phyloP scores from a whole-genome alignment of 371 early-diverging fungal species.

The Catenaria anguillulae region DNA sequence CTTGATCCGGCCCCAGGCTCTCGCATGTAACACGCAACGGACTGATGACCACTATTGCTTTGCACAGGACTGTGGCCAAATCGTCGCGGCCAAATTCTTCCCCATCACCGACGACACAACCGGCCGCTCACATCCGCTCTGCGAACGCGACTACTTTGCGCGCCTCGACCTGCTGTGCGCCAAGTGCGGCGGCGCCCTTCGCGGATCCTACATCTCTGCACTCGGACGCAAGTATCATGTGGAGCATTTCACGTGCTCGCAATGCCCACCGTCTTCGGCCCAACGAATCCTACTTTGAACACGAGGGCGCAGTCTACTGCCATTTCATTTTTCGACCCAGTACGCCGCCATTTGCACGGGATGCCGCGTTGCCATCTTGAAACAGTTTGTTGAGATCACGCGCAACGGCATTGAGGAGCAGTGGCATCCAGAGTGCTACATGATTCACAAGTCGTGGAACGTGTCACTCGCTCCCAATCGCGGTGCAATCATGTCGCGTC shows the following conservation, averaged over 20 bases:
- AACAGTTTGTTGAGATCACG: slow-evolving; percentile 82
- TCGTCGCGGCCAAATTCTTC: slow-evolving; percentile 80
- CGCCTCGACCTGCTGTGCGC: slow-evolving; percentile 73
- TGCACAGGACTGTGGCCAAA: slow-evolving; percentile 58
- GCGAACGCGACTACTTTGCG: slow-evolving; percentile 79
- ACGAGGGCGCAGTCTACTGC: slow-evolving; percentile 71
- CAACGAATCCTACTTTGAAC: slow-evolving; percentile 86
- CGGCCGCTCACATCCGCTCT: slow-evolving; percentile 46
- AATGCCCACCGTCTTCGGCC: slow-evolving; percentile 85
- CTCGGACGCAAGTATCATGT: slow-evolving; percentile 69
- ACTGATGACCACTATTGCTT: no score
- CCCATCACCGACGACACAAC: slow-evolving; percentile 40
- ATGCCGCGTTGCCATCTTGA: slow-evolving; percentile 78
- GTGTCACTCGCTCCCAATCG: neutral
- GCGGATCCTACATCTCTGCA: slow-evolving; percentile 84
- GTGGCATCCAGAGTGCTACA: slow-evolving; percentile 98
- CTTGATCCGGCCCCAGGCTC: no score
- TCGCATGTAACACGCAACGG: no score
- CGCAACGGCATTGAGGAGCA: slow-evolving; percentile 50
- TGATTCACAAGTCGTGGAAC: slow-evolving; percentile 71
- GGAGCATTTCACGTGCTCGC: slow-evolving; percentile 89
- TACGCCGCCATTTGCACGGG: slow-evolving; percentile 82
- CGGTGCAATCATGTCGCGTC: neutral
- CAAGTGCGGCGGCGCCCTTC: slow-evolving; percentile 70
- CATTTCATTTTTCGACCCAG: slow-evolving; percentile 68